Conservation (phyloP, 148 eudicot genomes). For the Amaranthus hypochondriacus region DNA sequence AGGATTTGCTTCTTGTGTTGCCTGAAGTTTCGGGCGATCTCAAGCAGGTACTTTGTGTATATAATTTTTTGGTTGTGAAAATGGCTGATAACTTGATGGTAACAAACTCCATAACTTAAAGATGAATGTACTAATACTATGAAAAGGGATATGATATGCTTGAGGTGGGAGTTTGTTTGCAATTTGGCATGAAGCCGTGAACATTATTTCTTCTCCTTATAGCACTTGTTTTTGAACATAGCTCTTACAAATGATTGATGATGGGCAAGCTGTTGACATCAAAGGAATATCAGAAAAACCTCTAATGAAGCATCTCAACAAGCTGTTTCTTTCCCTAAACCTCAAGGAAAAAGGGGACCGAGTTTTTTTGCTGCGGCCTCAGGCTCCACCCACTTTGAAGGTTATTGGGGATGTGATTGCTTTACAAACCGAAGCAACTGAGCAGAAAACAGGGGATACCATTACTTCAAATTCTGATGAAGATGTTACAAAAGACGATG, state of each 20-base stretch:
- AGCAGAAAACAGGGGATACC: slow-evolving; percentile 29
- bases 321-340: slow-evolving; percentile 65
- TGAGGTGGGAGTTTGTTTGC: no score
- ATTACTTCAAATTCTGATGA: slow-evolving; percentile 27
- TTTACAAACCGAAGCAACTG: slow-evolving; percentile 25
- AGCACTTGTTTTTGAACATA: slow-evolving; percentile 32
- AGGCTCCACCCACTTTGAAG: slow-evolving; percentile 68
- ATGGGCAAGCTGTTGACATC: slow-evolving; percentile 96
- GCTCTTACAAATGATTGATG: slow-evolving; percentile 87
- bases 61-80: no score
- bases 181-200: no score
- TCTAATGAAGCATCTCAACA: slow-evolving; percentile 64
- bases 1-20: no score
- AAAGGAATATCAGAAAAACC: slow-evolving; percentile 80
- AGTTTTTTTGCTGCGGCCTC: slow-evolving; percentile 65
- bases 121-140: no score
- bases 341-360: slow-evolving; percentile 68
- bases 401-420: slow-evolving; percentile 61
- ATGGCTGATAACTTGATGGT: no score
- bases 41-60: no score
- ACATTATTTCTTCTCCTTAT: not conserved
- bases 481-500: slow-evolving; percentile 29
- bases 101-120: no score
- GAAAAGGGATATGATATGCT: no score
- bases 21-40: no score